Percentiles rank a stretch among this genome's conserved stretches.
phyloP scores from a whole-genome alignment of 2,329 filamentous ascomycete genomes.

The Pseudocercospora musae region DNA sequence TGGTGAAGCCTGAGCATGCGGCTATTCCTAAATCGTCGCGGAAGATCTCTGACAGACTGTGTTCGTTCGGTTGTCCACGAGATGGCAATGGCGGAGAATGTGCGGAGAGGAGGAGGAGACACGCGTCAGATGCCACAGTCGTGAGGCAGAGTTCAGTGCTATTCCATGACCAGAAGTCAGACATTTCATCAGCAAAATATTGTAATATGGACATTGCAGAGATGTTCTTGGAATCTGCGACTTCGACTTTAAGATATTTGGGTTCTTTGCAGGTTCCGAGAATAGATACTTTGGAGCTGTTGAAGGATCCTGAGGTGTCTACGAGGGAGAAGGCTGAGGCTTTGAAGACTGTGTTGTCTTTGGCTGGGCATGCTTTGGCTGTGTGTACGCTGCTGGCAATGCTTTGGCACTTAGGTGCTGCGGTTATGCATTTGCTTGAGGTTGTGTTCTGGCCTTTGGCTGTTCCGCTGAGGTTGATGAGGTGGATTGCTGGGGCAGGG shows the following conservation, averaged over 20 bases:
- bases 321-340: constrained; percentile 27
- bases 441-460: constrained; percentile 32
- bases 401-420: constrained; percentile 28
- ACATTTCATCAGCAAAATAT: neutral
- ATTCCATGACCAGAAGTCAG: neutral
- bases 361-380: constrained; percentile 25
- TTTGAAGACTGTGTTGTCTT: constrained; percentile 23
- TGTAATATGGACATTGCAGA: constrained; percentile 5
- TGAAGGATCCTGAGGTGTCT: constrained; percentile 19
- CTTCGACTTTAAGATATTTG: constrained; percentile 8
- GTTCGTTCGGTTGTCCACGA: constrained; percentile 24
- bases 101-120: neutral
- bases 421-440: constrained; percentile 26
- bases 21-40: constrained; percentile 20
- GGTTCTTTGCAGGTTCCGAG: constrained; percentile 14
- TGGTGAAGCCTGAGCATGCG: constrained; percentile 32
- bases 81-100: constrained; percentile 18
- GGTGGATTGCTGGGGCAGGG: constrained; percentile 23
- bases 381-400: constrained; percentile 26
- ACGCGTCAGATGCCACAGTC: constrained; percentile 4
- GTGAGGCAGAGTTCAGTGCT: neutral
- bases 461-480: constrained; percentile 26
- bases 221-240: constrained; percentile 2
- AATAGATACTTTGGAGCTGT: constrained; percentile 18
- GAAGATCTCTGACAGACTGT: constrained; percentile 5